These are phyloP conservation scores for Geranium incanum DNA, from an alignment of 441 rosid genomes.

Conservation along the genomic window DNA sequence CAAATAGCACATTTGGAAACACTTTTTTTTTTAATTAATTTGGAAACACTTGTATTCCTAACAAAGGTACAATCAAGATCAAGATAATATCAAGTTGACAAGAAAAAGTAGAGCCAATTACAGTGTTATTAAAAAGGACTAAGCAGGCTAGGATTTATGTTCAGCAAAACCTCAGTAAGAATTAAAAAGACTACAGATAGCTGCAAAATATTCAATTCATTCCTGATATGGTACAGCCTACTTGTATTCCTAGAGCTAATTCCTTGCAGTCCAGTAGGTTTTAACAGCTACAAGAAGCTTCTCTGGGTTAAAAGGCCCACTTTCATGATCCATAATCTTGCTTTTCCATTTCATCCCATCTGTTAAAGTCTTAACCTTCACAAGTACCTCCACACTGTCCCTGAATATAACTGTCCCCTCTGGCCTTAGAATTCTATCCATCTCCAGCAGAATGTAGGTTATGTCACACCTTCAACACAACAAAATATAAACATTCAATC, in stretches of 20 bases:
- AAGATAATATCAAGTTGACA: too few relatives aligned
- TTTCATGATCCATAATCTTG: constrained; percentile 81
- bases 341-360: constrained; percentile 89
- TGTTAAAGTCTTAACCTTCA: constrained; percentile 62
- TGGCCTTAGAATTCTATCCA: constrained; percentile 86
- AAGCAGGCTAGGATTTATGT: too few relatives aligned
- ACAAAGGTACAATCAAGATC: too few relatives aligned
- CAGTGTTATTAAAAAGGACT: too few relatives aligned
- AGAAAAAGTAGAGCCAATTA: too few relatives aligned
- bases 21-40: too few relatives aligned
- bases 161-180: neutral
- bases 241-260: neutral
- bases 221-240: too few relatives aligned
- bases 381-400: constrained; percentile 68
- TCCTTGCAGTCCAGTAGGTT: constrained; percentile 75
- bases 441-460: constrained; percentile 71
- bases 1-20: too few relatives aligned
- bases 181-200: neutral
- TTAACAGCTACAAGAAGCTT: constrained; percentile 79
- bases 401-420: constrained; percentile 87
- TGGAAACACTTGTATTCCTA: too few relatives aligned
- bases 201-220: neutral
- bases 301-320: constrained; percentile 92
- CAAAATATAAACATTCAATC: neutral
- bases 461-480: constrained; percentile 61